Base-by-base conservation (phyloP, 495 filamentous ascomycete genomes). In the Astrothelium subdiscretum region DNA sequence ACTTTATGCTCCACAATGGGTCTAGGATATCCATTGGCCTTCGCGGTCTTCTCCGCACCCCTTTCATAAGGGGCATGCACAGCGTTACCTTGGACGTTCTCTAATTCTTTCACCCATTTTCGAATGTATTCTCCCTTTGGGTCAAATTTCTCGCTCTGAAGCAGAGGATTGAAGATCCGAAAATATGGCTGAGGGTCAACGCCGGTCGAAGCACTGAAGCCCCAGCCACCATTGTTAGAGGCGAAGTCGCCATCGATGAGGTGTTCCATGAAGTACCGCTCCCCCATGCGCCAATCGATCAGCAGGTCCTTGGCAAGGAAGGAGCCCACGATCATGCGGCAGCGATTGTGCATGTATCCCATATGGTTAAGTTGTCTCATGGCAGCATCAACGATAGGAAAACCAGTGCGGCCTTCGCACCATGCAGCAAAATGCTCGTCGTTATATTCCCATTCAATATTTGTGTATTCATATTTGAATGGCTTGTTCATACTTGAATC, bases 171-270 rank as follows among this genome's bases (percentile, higher is more conserved):
- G 72, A 97, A 95, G 63, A 97, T 88, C 2, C 90, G 80, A 66
- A 96, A 96, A 68, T 92, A 96, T 0, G 91, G 91, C 74, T 96
- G 91, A 1, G 92, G 90, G 72, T 96, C 91, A 0, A 92, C 90
- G 13, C 92, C 92, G 0, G 89, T 88, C 12, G 80, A 85, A 0
- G 86, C 84, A 18, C 81, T 81, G 71, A 92, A 96, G 0, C 91
- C 92, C 92, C 92, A 95, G 0, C 92, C 92, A 26, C 91, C 90
- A 68, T 92, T 92, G 68, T 97, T 97, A 42, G 83, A 88, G 1
- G 91, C 90, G 70, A 96, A 96, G 72, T 96, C 91, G 12, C 92
- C 92, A 71, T 96, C 92, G 61, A 97, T 84, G 4, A 96, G 79
- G 59, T 89, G 79, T 67, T 88, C 83, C 88, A 95, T 95, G 77